Conservation (phyloP, 2,329 filamentous ascomycete genomes). For the Alternaria sp. region DNA sequence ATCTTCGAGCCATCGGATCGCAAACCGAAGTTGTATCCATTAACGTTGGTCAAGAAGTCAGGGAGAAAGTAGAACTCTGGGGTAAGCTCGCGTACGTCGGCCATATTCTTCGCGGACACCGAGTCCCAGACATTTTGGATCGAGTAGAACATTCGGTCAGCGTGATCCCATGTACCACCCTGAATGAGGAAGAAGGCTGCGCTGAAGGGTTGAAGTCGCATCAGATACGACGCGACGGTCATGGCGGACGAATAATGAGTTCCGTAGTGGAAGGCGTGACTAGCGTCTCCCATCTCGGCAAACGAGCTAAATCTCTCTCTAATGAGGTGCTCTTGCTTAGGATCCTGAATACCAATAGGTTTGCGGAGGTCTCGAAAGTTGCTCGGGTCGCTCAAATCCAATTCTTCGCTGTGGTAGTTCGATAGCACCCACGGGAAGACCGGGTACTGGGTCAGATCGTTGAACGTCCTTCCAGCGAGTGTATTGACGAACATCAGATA, state of each 20-base stretch:
- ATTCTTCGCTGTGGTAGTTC: constrained; percentile 91
- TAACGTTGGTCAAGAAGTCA: constrained; percentile 92
- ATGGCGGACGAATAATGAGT: constrained; percentile 99
- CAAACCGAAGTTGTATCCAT: constrained; percentile 90
- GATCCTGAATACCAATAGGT: constrained; percentile 92
- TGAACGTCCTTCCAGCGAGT: constrained; percentile 95
- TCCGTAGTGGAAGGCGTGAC: constrained; percentile 90
- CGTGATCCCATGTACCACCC: constrained; percentile 95
- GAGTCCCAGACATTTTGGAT: constrained; percentile 91
- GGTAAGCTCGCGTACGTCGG: constrained; percentile 91
- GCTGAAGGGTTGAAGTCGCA: constrained; percentile 93
- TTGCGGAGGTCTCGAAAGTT: constrained; percentile 92
- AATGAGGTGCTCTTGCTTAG: constrained; percentile 77
- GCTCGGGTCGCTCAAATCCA: constrained; percentile 82
- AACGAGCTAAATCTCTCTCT: constrained; percentile 85
- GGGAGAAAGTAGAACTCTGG: constrained; percentile 98
- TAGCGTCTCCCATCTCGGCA: constrained; percentile 82
- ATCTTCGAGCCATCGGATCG: constrained; percentile 82
- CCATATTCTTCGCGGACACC: constrained; percentile 86
- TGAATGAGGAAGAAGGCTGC: constrained; percentile 94
- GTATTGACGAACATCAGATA: constrained; percentile 99
- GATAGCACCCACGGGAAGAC: constrained; percentile 98
- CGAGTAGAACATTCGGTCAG: constrained; percentile 93
- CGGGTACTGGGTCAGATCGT: constrained; percentile 96
- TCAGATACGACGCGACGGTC: constrained; percentile 96